These are phyloP conservation scores for Globisporangium parvum DNA, from an alignment of 352 stramenopile species.

Conservation along the genomic window DNA sequence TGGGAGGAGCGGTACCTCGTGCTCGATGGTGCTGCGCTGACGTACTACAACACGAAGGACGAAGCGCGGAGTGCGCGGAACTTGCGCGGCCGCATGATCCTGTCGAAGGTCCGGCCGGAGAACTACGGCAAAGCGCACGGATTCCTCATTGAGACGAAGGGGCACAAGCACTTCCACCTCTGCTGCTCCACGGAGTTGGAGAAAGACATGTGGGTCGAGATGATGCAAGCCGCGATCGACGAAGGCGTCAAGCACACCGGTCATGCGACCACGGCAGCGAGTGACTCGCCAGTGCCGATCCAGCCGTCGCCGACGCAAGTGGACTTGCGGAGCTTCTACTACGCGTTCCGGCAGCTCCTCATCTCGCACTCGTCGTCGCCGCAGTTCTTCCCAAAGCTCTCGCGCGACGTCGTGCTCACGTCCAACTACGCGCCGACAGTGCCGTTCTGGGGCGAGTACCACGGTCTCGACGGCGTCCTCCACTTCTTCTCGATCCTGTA, in stretches of 20 bases:
- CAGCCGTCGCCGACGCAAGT: conserved; percentile 70
- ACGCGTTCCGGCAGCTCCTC: conserved; percentile 80
- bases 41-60: conserved; percentile 87
- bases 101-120: conserved; percentile 72
- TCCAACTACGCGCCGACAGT: conserved; percentile 87
- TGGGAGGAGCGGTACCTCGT: conserved; percentile 88
- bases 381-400: conserved; percentile 87
- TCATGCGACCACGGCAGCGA: conserved; percentile 18
- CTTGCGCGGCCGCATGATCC: conserved; percentile 75
- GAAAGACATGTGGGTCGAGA: conserved; percentile 90
- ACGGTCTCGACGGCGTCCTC: conserved; percentile 80
- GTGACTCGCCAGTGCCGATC: no score
- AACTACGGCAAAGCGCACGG: conserved; percentile 87
- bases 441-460: conserved; percentile 86
- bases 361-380: conserved; percentile 86
- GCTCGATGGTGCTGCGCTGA: conserved; percentile 72
- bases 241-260: conserved; percentile 40
- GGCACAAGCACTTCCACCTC: conserved; percentile 85
- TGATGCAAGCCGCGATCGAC: conserved; percentile 88
- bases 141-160: conserved; percentile 83
- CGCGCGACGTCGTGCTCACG: conserved; percentile 75
- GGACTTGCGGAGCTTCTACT: conserved; percentile 83
- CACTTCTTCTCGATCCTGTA: conserved; percentile 90
- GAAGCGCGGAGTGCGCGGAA: conserved; percentile 77
- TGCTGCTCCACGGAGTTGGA: conserved; percentile 84